These are phyloP conservation scores for Claviceps africana DNA, from an alignment of 2,329 filamentous ascomycete genomes.

Conservation along the genomic window DNA sequence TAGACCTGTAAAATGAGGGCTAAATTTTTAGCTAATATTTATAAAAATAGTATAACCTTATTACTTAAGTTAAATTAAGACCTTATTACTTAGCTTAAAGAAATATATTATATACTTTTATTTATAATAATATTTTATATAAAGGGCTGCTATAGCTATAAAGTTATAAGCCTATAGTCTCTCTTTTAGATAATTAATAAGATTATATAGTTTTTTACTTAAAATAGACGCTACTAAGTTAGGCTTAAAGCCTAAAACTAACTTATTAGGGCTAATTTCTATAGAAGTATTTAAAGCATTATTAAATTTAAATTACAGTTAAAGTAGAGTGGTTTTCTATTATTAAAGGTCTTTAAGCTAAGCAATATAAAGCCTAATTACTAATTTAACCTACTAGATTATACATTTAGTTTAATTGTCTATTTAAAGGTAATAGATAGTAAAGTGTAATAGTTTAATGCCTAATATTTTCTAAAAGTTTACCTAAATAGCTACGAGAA, in stretches of 20 bases:
- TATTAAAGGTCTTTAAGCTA: background rate
- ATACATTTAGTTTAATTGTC: background rate
- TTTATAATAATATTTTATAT: background rate
- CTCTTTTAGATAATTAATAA: background rate
- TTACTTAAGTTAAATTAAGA: background rate
- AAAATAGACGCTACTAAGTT: no score
- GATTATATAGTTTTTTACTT: background rate
- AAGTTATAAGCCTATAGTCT: background rate
- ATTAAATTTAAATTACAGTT: no score
- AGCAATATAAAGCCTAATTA: background rate
- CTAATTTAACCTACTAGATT: background rate
- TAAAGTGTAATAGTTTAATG: background rate
- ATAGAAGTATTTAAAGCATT: no score
- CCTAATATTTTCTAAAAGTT: background rate
- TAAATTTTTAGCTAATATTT: no score
- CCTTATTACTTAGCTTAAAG: no score
- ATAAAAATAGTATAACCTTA: background rate
- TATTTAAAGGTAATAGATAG: background rate
- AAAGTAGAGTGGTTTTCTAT: no score
- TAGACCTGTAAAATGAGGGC: no score
- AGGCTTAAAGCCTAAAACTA: background rate
- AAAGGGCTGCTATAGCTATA: background rate
- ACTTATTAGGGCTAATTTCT: background rate
- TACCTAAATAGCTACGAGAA: background rate
- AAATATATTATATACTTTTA: background rate